Evolutionary conservation across 2,329 filamentous ascomycete species (phyloP).

Genomic region (Colletotrichum tanaceti): DNA sequence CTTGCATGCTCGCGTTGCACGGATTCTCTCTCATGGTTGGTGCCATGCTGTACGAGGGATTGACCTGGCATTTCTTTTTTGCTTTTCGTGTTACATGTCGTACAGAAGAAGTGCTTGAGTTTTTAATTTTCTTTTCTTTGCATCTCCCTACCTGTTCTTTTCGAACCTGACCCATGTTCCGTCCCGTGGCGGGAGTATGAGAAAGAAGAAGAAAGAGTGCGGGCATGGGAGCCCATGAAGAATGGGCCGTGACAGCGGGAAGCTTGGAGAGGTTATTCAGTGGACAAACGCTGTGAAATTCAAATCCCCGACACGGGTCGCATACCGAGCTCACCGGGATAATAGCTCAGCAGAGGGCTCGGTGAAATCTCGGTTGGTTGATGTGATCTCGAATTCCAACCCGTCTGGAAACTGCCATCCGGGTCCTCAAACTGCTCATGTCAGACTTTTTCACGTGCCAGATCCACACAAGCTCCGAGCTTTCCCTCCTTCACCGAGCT

Average conservation of each 20-base stretch:
- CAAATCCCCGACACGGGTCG: constrained; percentile 20
- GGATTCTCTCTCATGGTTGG: constrained; percentile 28
- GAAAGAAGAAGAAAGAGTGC: background rate
- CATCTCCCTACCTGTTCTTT: no score
- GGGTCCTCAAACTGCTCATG: background rate
- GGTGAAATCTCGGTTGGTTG: background rate
- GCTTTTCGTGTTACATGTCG: background rate
- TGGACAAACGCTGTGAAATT: constrained; percentile 31
- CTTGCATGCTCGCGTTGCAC: constrained; percentile 36
- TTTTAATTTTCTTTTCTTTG: background rate
- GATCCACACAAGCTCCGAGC: constrained; percentile 26
- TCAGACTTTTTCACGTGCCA: background rate
- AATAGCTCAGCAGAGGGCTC: background rate
- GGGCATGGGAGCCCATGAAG: constrained; percentile 25
- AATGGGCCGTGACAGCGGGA: constrained; percentile 35
- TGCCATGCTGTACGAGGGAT: constrained; percentile 25
- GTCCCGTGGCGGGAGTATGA: no score
- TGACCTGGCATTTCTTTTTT: constrained; percentile 8
- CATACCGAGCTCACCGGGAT: constrained; percentile 5
- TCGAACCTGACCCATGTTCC: no score
- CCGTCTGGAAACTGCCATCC: background rate
- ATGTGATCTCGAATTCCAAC: no score
- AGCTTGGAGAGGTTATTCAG: constrained; percentile 38
- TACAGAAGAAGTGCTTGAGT: background rate
- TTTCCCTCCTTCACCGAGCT: constrained; percentile 21